A percentile compares a stretch with the other conserved stretches of the same genome.
Conservation (phyloP, 345 rosid genomes). For the Camelina hispida region DNA sequence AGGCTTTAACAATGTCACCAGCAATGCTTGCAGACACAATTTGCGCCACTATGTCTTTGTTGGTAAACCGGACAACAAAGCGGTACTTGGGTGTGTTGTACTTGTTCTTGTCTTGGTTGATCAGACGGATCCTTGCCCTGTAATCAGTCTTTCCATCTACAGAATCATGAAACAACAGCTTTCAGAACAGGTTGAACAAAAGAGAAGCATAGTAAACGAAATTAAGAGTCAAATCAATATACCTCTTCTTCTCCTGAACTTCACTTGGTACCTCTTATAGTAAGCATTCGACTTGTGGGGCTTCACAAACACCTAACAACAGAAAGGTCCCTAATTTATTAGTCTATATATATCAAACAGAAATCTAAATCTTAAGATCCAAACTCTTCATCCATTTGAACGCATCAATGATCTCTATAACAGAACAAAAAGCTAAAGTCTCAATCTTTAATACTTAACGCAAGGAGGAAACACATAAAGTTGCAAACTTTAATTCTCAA, state of each 20-base stretch:
- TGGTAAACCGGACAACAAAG: constrained; percentile 66
- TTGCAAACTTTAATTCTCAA: background rate
- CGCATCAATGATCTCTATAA: background rate
- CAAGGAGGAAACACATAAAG: background rate
- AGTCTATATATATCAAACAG: background rate
- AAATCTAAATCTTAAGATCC: background rate
- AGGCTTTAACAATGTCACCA: constrained; percentile 38
- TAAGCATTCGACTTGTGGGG: constrained; percentile 32
- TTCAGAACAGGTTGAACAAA: background rate
- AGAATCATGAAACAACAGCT: background rate
- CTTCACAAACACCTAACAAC: constrained; percentile 37
- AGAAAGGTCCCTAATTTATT: background rate
- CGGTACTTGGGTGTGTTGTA: constrained; percentile 46
- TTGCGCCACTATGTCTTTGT: constrained; percentile 37
- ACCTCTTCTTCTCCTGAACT: constrained; percentile 41
- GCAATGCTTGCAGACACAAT: constrained; percentile 40
- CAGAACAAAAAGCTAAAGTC: background rate
- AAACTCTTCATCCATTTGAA: background rate
- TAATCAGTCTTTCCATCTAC: constrained; percentile 90
- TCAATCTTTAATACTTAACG: background rate
- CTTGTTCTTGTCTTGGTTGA: constrained; percentile 40
- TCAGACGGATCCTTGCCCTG: constrained; percentile 63
- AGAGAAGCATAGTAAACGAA: background rate
- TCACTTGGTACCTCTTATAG: constrained; percentile 42
- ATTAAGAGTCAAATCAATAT: background rate